Base-by-base conservation (phyloP, 306 rosid genomes). In the Cajanus cajan region DNA sequence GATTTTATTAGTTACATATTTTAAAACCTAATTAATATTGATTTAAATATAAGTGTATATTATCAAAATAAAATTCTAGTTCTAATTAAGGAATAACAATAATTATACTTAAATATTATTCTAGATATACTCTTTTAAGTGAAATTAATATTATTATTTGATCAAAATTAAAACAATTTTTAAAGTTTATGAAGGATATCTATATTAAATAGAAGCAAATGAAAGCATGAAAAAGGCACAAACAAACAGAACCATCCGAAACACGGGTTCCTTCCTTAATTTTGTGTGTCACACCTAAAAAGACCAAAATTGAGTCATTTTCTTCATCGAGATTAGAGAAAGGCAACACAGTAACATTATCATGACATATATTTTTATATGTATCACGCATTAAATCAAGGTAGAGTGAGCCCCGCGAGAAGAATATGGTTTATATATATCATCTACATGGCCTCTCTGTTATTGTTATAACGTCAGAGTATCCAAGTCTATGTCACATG, bases 271-370 rank as follows among this genome's bases (percentile, higher is more conserved):
- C 58, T 55, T 22, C 8, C 24, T 72, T 71, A 69, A 51, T 50
- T 64, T 18, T 67, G 43, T 62, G 67, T 22, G 55, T 18, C 78
- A 81, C 72, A 51, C 74, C 41, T 68, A 41, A 73, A 83, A 77
- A 12, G 71, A 72, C 66, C 63, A 74, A 74, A 14, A 63, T 39
- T 41, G 51, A 36, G 41, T 77, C 59, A 43, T 57, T 79, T 55
- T 39, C 34, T 63, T 86, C 68, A 24, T 79, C 45, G 76, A 77
- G 6, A 44, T 18, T 19, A 50, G 79, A 57, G n/a, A 90, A 76
- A 73, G 69, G 58, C 74, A 22, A 40, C 72, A 51, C 40, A 72
- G 43, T 51, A 77, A 77, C 71, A 77, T 79, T 83, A 89, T 84
- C 88, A 24, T 39, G 7, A 28, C 61, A 22, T 34, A 70, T 85